A percentile compares a stretch with the other conserved stretches of the same genome.
Evolutionary conservation across 1,284 basidiomycete species (phyloP).

Genomic region (Ceratobasidium sp.): DNA sequence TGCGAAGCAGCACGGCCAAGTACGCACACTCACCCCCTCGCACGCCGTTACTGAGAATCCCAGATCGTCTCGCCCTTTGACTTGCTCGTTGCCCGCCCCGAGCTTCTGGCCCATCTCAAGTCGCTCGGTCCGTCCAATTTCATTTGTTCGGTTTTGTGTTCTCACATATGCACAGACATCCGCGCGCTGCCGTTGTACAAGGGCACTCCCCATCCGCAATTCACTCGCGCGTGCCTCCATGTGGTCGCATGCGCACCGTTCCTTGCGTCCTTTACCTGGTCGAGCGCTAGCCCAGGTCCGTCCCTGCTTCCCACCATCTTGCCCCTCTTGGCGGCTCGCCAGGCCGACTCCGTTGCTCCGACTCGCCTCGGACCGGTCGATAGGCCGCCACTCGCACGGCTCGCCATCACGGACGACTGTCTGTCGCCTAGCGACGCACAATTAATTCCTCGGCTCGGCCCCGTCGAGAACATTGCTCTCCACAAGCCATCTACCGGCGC

Average conservation of each 20-base stretch:
- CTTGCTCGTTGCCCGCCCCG: conserved; percentile 13
- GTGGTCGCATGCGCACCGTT: conserved; percentile 21
- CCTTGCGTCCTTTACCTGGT: conserved; percentile 33
- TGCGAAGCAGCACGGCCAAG: conserved; percentile 31
- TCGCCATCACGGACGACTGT: conserved; percentile 31
- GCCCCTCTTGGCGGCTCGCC: background rate
- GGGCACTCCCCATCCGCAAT: conserved; percentile 29
- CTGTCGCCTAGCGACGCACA: conserved; percentile 29
- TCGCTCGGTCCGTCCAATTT: conserved; percentile 28
- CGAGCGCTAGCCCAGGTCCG: background rate
- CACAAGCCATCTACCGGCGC: conserved; percentile 19
- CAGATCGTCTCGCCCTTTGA: conserved; percentile 28
- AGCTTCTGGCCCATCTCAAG: conserved; percentile 34
- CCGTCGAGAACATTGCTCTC: conserved; percentile 26
- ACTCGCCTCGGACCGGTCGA: background rate
- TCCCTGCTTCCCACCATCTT: conserved; percentile 4
- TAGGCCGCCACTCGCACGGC: conserved; percentile 1
- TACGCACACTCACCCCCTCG: background rate
- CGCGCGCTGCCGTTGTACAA: conserved; percentile 35
- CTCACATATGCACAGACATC: conserved; percentile 18
- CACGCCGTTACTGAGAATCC: background rate
- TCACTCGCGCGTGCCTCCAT: conserved; percentile 33
- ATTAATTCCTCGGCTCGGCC: conserved; percentile 25
- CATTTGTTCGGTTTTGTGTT: background rate
- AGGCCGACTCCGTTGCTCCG: background rate